phyloP scores from a whole-genome alignment of 805 yeast species.

The Metschnikowia picachoensis region DNA sequence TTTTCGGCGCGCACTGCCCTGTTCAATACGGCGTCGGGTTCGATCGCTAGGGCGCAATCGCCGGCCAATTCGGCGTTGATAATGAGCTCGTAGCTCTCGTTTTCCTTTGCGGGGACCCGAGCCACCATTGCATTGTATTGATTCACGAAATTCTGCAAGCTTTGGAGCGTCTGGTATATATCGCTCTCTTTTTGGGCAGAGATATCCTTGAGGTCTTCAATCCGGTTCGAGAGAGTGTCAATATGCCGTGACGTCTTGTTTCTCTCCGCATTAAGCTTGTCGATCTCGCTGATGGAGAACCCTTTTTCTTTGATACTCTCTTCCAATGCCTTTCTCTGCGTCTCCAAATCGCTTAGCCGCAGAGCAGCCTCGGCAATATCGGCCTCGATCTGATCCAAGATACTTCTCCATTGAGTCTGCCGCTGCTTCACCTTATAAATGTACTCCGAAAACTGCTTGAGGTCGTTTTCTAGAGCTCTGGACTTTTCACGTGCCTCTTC shows the following conservation, averaged over 20 bases:
- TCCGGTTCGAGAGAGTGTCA: constrained; percentile 40
- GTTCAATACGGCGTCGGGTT: constrained; percentile 39
- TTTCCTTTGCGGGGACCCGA: constrained; percentile 35
- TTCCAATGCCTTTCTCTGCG: constrained; percentile 40
- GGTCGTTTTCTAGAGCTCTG: constrained; percentile 65
- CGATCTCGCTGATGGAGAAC: constrained; percentile 58
- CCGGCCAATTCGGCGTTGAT: constrained; percentile 20
- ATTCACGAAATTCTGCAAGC: constrained; percentile 48
- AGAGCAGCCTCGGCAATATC: constrained; percentile 48
- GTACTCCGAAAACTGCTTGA: constrained; percentile 66
- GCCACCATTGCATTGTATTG: constrained; percentile 55
- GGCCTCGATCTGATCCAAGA: constrained; percentile 50
- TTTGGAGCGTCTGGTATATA: constrained; percentile 46
- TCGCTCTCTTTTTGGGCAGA: constrained; percentile 49
- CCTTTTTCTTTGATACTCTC: constrained; percentile 48
- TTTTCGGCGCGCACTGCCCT: constrained; percentile 45
- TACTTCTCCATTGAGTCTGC: constrained; percentile 59
- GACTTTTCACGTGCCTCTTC: constrained; percentile 49
- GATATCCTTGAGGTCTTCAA: constrained; percentile 44
- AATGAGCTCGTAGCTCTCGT: constrained; percentile 38
- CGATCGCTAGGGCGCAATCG: constrained; percentile 14
- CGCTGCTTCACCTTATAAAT: constrained; percentile 63
- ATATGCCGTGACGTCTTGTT: constrained; percentile 53
- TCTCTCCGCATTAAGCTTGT: constrained; percentile 57
- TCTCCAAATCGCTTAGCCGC: constrained; percentile 40